phyloP scores from a whole-genome alignment of 306 rosid species.

The Mimosa bimucronata region DNA sequence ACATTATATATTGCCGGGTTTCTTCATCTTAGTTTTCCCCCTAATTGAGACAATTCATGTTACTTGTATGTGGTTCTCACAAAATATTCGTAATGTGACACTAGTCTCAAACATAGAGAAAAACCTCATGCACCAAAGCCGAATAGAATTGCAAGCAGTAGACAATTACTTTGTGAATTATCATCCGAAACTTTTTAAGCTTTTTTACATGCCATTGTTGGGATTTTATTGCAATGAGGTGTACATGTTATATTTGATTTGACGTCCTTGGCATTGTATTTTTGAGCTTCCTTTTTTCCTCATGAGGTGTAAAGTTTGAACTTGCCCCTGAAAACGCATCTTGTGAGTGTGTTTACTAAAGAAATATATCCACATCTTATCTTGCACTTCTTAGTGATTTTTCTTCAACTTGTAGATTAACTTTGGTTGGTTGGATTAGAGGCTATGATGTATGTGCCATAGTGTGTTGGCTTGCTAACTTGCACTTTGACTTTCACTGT shows the following conservation, averaged over 20 bases:
- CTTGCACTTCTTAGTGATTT: background rate
- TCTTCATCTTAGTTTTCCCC: conserved; percentile 10
- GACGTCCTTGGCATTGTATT: conserved; percentile 14
- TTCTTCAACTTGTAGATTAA: conserved; percentile 25
- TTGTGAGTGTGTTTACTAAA: background rate
- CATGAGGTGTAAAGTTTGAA: conserved; percentile 6
- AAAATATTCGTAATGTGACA: background rate
- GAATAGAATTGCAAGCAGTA: background rate
- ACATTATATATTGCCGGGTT: conserved; percentile 11
- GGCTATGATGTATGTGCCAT: background rate
- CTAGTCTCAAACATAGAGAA: background rate
- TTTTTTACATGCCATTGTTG: conserved; percentile 33
- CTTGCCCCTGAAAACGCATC: background rate
- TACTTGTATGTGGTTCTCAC: background rate
- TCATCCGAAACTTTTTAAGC: conserved; percentile 1
- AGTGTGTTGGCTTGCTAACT: conserved; percentile 19
- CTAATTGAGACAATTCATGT: conserved; percentile 19
- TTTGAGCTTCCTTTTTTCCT: conserved; percentile 13
- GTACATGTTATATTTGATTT: background rate
- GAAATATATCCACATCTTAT: background rate
- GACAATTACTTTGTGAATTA: conserved; percentile 7
- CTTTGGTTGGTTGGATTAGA: conserved; percentile 25
- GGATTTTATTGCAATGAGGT: conserved; percentile 1
- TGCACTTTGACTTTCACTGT: conserved; percentile 21
- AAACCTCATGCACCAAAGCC: background rate